Conservation (phyloP, 1,284 basidiomycete species). For the Neotropicomus parvogracilis region DNA sequence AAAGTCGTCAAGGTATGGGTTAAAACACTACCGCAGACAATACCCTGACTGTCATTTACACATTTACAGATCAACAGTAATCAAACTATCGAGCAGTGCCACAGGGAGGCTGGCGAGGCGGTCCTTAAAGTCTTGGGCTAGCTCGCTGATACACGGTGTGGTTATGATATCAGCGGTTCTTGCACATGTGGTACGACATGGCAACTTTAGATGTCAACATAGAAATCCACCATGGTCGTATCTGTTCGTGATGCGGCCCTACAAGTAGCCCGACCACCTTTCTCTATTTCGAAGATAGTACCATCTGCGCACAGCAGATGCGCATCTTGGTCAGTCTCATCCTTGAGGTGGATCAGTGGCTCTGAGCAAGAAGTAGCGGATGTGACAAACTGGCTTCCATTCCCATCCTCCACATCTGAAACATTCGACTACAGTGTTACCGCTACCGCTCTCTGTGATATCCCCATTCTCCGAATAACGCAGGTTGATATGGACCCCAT, state of each 20-base stretch:
- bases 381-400: slow-evolving; percentile 71
- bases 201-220: slow-evolving; percentile 38
- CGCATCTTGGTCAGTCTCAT: slow-evolving; percentile 51
- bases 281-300: slow-evolving; percentile 55
- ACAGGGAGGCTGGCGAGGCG: slow-evolving; percentile 56
- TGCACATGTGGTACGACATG: slow-evolving; percentile 13
- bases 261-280: slow-evolving; percentile 54
- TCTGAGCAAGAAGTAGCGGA: slow-evolving; percentile 8
- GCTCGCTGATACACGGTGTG: slow-evolving; percentile 19
- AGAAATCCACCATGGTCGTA: slow-evolving; percentile 38
- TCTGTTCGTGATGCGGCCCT: slow-evolving; percentile 35
- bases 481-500: slow-evolving; percentile 67
- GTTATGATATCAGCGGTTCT: slow-evolving; percentile 2
- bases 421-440: slow-evolving; percentile 72
- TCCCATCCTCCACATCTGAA: slow-evolving; percentile 78
- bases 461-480: slow-evolving; percentile 53
- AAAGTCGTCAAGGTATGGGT: slow-evolving; percentile 65
- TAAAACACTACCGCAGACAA: background rate
- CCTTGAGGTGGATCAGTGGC: slow-evolving; percentile 37
- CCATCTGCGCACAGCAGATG: slow-evolving; percentile 76
- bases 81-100: slow-evolving; percentile 70
- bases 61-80: slow-evolving; percentile 71
- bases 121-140: slow-evolving; percentile 45
- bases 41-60: slow-evolving; percentile 31
- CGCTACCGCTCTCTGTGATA: slow-evolving; percentile 41